These are phyloP conservation scores for Climacium dendroides DNA, from an alignment of 225 moss, liverwort and hornwort species.

Conservation along the genomic window DNA sequence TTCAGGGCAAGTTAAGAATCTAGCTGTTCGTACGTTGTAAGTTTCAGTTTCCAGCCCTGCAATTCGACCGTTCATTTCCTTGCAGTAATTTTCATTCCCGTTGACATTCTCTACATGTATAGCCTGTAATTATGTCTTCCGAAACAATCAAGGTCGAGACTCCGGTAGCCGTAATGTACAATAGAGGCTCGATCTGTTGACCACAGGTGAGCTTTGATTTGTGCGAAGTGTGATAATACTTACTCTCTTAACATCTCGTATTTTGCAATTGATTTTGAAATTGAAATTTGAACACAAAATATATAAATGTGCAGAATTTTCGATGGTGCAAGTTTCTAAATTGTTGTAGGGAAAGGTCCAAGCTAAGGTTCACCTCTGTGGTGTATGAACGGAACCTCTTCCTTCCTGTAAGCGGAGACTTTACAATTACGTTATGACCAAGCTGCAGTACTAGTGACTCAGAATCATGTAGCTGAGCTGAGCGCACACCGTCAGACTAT, in stretches of 20 bases:
- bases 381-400: not conserved
- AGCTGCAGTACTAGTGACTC: not conserved
- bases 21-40: not conserved
- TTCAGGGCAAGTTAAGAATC: not conserved
- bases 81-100: not conserved
- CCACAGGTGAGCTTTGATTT: not conserved
- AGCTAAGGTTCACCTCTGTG: not conserved
- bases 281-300: not conserved
- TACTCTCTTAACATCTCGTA: not conserved
- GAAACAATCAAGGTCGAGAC: not conserved
- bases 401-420: not conserved
- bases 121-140: not conserved
- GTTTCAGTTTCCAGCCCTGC: not conserved
- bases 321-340: not conserved
- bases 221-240: not conserved
- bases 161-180: not conserved
- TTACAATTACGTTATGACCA: not conserved
- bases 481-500: not conserved
- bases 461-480: not conserved
- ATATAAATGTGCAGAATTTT: not conserved
- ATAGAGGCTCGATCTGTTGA: not conserved
- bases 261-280: not conserved
- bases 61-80: not conserved
- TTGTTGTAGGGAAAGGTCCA: not conserved
- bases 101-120: not conserved